Evolutionary conservation across 2,329 filamentous ascomycete genomes (phyloP).

Genomic region (Helotiales sp.): DNA sequence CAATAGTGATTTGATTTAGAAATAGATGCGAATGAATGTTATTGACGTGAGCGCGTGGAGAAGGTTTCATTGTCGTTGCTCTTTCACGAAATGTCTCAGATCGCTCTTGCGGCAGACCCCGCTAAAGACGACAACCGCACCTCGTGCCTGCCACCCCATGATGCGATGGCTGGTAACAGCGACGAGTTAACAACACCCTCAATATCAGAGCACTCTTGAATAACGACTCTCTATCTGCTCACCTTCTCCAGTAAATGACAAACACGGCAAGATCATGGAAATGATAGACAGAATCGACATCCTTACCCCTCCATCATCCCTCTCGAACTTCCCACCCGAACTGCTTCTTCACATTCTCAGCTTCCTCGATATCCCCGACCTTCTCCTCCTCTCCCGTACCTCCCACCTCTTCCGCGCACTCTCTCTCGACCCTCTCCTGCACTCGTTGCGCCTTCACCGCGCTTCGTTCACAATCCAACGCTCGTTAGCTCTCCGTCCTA

Average conservation of each 20-base stretch:
- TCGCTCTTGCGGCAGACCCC: constrained; percentile 5
- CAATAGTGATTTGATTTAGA: neutral
- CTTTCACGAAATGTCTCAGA: constrained; percentile 5
- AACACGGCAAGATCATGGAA: neutral
- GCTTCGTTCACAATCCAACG: constrained; percentile 55
- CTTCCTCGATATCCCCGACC: constrained; percentile 46
- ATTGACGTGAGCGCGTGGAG: neutral
- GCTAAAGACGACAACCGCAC: constrained; percentile 7
- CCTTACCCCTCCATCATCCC: neutral
- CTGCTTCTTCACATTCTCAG: constrained; percentile 44
- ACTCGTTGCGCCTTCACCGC: constrained; percentile 59
- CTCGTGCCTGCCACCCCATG: neutral
- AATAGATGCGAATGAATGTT: neutral
- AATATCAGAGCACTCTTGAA: neutral
- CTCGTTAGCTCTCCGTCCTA: constrained; percentile 58
- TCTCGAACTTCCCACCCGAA: constrained; percentile 35
- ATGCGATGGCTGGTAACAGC: neutral
- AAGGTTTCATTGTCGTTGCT: constrained; percentile 2
- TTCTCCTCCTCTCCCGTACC: constrained; percentile 41
- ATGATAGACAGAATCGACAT: neutral
- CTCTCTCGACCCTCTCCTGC: constrained; percentile 64
- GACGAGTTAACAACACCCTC: neutral
- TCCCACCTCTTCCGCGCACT: constrained; percentile 59
- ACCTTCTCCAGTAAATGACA: neutral
- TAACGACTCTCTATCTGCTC: neutral